Evolutionary conservation across 495 filamentous ascomycete species (phyloP), one percentile per base, ranked within the genome.

Genomic region (Aspergillus sparsus): DNA sequence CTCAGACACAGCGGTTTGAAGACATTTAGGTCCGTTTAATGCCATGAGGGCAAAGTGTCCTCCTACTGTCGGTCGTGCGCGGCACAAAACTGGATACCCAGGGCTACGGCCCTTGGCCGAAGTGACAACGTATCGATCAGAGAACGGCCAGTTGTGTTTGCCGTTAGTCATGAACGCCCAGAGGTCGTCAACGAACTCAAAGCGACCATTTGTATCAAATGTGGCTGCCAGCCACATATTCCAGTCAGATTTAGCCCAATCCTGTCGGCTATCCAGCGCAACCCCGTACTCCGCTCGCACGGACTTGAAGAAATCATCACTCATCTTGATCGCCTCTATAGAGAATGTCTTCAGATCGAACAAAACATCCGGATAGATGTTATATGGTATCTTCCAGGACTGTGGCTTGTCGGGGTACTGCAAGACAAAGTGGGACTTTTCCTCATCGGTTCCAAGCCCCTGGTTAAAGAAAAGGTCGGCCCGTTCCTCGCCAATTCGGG

Each of bases 51-150:
- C 81, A 68, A 81, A 85, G 60, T 85, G 82, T 0, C 80, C 80
- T 16, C 82, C 83, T 0, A 82, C 81, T 5, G 82, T 82, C 1
- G 83, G 84, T 21, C 84, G 75, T 16, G 81, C 82, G n/a, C 71
- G 71, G 56, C 80, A 83, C 51, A 74, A 54, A 51, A 82, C 68
- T 6, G 68, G 71, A 46, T 62, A 55, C 32, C 62, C 74, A 57
- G 70, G 73, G 6, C 70, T 70, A 49, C 71, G 61, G 1, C 80
- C 80, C 51, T 71, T 64, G 5, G 60, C 55, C 11, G 73, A 75
- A 5, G 71, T 74, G 18, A 72, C 70, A 41, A 76, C 62, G 57
- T 76, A 82, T 2, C 76, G 68, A 68, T 79, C 78, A 39, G 76
- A 75, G 42, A 84, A 83, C 0, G 80, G 80, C 66, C 75, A 78